Evolutionary conservation across 495 filamentous ascomycete genomes (phyloP).

Genomic region (Patellaria atrata): DNA sequence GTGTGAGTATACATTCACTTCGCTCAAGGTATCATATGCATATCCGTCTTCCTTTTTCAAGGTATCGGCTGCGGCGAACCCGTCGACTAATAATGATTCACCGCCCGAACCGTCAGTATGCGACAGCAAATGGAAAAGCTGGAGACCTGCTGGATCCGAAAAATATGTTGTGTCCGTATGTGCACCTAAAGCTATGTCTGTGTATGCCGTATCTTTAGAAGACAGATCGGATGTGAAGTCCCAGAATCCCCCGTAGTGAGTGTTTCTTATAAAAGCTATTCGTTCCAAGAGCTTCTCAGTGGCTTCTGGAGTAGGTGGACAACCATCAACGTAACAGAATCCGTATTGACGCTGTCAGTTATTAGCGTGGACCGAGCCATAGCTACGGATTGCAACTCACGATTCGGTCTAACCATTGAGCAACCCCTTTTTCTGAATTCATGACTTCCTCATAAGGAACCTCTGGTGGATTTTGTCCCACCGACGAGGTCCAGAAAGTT

Average conservation of each 20-base stretch:
- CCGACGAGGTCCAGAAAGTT: constrained; percentile 28
- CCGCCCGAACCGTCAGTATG: constrained; percentile 57
- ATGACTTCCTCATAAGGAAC: constrained; percentile 48
- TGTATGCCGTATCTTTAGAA: constrained; percentile 88
- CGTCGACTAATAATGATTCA: constrained; percentile 65
- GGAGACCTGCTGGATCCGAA: constrained; percentile 73
- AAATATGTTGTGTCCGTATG: constrained; percentile 96
- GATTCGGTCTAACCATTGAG: constrained; percentile 44
- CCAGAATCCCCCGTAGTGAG: constrained; percentile 92
- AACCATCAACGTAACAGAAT: constrained; percentile 54
- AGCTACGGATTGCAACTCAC: constrained; percentile 31
- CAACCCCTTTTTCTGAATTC: constrained; percentile 36
- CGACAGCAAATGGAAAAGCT: constrained; percentile 78
- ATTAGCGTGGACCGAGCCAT: constrained; percentile 1
- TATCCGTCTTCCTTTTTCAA: constrained; percentile 34
- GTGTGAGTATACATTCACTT: constrained; percentile 49
- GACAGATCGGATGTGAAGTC: constrained; percentile 83
- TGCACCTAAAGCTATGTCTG: constrained; percentile 53
- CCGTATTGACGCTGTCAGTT: constrained; percentile 38
- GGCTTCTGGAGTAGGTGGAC: constrained; percentile 47
- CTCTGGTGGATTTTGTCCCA: constrained; percentile 32
- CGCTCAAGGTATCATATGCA: constrained; percentile 38
- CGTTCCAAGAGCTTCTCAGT: constrained; percentile 59
- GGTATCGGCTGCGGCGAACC: constrained; percentile 51
- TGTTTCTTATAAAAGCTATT: constrained; percentile 69